These are phyloP conservation scores for Komagataella pseudopastoris DNA, from an alignment of 805 yeast genomes.

Conservation along the genomic window DNA sequence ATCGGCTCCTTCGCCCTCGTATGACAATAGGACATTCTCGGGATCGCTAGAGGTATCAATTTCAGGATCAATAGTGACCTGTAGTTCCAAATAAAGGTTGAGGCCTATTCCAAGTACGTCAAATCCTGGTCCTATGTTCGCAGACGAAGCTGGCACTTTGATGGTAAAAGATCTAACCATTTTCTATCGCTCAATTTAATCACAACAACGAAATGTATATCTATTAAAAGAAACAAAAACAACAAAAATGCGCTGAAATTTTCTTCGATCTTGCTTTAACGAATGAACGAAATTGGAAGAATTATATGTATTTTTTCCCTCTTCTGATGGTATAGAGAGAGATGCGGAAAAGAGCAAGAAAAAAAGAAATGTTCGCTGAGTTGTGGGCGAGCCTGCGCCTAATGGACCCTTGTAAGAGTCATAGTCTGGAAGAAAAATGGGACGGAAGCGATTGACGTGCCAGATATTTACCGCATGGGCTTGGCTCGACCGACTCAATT, in stretches of 20 bases:
- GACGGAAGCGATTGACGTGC: background rate
- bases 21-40: slow-evolving; percentile 54
- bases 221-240: background rate
- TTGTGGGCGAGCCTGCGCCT: background rate
- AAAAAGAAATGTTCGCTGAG: background rate
- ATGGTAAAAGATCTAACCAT: slow-evolving; percentile 42
- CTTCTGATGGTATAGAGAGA: background rate
- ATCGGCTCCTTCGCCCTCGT: slow-evolving; percentile 65
- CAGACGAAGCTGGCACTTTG: slow-evolving; percentile 91
- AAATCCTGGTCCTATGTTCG: slow-evolving; percentile 97
- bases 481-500: background rate
- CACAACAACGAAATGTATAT: background rate
- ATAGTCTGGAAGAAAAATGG: background rate
- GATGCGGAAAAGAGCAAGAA: background rate
- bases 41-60: slow-evolving; percentile 41
- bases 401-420: background rate
- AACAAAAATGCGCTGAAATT: background rate
- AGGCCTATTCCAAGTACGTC: slow-evolving; percentile 93
- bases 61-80: slow-evolving; percentile 45
- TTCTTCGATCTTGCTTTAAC: background rate
- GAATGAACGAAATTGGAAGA: background rate
- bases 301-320: background rate
- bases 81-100: slow-evolving; percentile 55
- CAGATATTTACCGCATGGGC: background rate
- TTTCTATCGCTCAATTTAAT: background rate